Percentiles rank a stretch among this genome's conserved stretches.
These are phyloP conservation scores for Pseudonitzschia multiseries DNA, from an alignment of 108 stramenopile genomes.

Conservation along the genomic window DNA sequence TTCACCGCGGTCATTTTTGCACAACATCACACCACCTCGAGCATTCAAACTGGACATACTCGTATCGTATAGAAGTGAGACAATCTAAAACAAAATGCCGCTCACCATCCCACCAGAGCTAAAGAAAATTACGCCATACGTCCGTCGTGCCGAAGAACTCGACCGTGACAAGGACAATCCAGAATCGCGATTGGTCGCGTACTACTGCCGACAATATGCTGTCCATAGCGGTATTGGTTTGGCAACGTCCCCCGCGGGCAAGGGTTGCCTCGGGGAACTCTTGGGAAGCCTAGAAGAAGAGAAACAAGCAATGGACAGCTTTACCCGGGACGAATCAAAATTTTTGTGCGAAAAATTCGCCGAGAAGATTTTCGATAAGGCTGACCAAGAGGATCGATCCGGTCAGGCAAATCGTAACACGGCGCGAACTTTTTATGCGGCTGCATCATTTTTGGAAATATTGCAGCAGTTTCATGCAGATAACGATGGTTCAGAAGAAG, in stretches of 20 bases:
- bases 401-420: slow-evolving; percentile 76
- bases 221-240: slow-evolving; percentile 72
- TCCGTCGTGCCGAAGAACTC: slow-evolving; percentile 88
- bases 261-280: slow-evolving; percentile 56
- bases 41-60: neutral
- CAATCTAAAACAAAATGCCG: slow-evolving; percentile 29
- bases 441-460: slow-evolving; percentile 87
- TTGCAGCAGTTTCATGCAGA: slow-evolving; percentile 81
- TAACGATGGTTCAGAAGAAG: slow-evolving; percentile 42
- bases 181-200: slow-evolving; percentile 86
- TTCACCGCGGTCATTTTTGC: too few relatives aligned
- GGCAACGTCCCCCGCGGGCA: slow-evolving; percentile 37
- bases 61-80: neutral
- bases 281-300: slow-evolving; percentile 67
- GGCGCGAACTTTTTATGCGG: slow-evolving; percentile 90
- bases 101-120: slow-evolving; percentile 72
- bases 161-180: slow-evolving; percentile 64
- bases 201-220: slow-evolving; percentile 90
- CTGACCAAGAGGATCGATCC: slow-evolving; percentile 79
- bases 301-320: slow-evolving; percentile 68
- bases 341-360: slow-evolving; percentile 76
- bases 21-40: neutral
- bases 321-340: slow-evolving; percentile 70
- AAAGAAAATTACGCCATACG: slow-evolving; percentile 75
- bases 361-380: slow-evolving; percentile 81